phyloP scores from a whole-genome alignment of 345 rosid genomes.

The Heritiera littoralis region DNA sequence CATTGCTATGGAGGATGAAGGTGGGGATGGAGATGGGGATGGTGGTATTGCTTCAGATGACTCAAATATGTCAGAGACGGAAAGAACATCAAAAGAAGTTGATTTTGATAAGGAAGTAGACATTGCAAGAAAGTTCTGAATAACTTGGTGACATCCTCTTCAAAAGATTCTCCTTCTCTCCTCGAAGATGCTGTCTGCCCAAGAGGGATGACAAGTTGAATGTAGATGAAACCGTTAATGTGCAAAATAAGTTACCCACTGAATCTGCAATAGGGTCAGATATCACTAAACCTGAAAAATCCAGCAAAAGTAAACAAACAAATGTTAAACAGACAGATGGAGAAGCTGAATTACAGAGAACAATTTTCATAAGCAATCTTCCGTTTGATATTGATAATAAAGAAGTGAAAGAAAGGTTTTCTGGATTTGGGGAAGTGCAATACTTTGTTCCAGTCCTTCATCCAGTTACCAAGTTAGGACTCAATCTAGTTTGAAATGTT shows the following conservation, averaged over 20 bases:
- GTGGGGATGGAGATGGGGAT: conserved; percentile 39
- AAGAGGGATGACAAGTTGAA: conserved; percentile 31
- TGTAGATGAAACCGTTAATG: conserved; percentile 29
- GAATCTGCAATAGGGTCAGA: conserved; percentile 34
- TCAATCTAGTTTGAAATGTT: conserved; percentile 3
- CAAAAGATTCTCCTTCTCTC: conserved; percentile 38
- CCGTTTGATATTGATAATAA: conserved; percentile 71
- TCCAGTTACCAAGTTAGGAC: conserved; percentile 75
- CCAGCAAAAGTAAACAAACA: conserved; percentile 39
- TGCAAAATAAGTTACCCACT: conserved; percentile 31
- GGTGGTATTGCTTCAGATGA: conserved; percentile 34
- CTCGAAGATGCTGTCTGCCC: conserved; percentile 36
- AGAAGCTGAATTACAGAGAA: conserved; percentile 68
- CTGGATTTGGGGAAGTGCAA: conserved; percentile 72
- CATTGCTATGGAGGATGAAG: conserved; percentile 62
- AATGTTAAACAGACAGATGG: conserved; percentile 37
- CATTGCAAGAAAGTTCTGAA: conserved; percentile 69
- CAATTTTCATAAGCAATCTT: conserved; percentile 78
- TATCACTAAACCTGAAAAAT: conserved; percentile 37
- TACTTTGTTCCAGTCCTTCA: conserved; percentile 83
- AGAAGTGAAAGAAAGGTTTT: conserved; percentile 77
- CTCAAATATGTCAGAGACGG: conserved; percentile 33
- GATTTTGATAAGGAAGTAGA: conserved; percentile 82
- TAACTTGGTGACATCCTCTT: conserved; percentile 53
- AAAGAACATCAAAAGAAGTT: conserved; percentile 36